phyloP scores from a whole-genome alignment of 179 eudicot genomes.

The Corrigiola litoralis region DNA sequence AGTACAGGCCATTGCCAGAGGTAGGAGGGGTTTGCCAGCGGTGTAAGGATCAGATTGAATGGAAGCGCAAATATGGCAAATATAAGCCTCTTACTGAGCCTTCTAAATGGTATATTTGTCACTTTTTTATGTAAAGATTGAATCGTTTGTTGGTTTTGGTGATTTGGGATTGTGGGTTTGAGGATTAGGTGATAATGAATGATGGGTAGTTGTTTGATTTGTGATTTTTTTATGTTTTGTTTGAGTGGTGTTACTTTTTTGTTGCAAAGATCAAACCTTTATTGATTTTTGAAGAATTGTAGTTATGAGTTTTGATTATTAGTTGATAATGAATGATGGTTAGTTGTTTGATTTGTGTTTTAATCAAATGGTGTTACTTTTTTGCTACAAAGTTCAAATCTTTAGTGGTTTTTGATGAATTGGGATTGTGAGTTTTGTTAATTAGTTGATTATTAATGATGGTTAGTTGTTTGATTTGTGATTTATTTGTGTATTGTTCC shows the following conservation, averaged over 20 bases:
- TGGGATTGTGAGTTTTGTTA: slow-evolving; percentile 5
- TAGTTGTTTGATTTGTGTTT: background rate
- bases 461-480: slow-evolving; percentile 1
- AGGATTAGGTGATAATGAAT: background rate
- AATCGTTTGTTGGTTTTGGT: background rate
- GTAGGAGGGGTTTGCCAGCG: slow-evolving; percentile 80
- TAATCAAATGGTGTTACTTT: too few species aligned
- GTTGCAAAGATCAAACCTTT: too few species aligned
- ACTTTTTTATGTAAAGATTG: too few species aligned
- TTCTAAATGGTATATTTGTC: slow-evolving; percentile 59
- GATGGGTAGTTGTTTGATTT: slow-evolving; percentile 7
- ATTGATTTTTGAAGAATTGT: too few species aligned
- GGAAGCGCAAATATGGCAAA: slow-evolving; percentile 97
- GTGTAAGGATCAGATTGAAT: slow-evolving; percentile 88
- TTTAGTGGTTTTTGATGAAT: background rate
- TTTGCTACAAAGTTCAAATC: too few species aligned
- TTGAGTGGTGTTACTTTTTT: too few species aligned
- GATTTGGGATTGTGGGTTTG: background rate
- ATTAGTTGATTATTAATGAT: slow-evolving; percentile 5
- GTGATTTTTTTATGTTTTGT: background rate
- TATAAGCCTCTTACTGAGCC: slow-evolving; percentile 80
- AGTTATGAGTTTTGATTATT: too few species aligned
- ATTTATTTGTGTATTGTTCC: too few species aligned
- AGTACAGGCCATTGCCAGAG: slow-evolving; percentile 63
- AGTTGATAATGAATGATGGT: too few species aligned